Conservation (phyloP, 257 asterid species). For the Rauvolfia tetraphylla region DNA sequence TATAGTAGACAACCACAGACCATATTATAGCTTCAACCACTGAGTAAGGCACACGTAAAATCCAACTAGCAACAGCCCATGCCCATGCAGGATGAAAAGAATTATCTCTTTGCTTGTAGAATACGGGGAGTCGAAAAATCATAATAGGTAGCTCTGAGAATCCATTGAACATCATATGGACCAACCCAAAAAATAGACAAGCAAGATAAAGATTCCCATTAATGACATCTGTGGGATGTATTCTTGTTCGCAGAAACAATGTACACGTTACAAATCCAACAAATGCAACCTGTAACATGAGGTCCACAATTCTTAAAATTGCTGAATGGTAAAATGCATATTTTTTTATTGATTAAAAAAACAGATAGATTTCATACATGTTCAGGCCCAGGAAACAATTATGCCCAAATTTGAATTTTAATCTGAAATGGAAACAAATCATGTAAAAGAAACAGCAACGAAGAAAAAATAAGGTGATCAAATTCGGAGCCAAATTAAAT, state of each 20-base stretch:
- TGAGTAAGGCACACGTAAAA: conserved; percentile 82
- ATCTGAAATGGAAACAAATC: background rate
- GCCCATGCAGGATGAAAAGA: conserved; percentile 90
- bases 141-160: conserved; percentile 77
- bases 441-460: background rate
- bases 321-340: background rate
- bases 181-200: conserved; percentile 67
- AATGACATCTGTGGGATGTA: conserved; percentile 60
- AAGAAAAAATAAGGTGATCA: background rate
- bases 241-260: conserved; percentile 66
- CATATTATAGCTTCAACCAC: conserved; percentile 69
- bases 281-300: conserved; percentile 69
- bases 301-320: background rate
- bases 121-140: conserved; percentile 87
- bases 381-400: background rate
- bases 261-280: conserved; percentile 77
- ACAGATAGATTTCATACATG: no score
- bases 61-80: conserved; percentile 71
- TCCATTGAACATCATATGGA: conserved; percentile 95
- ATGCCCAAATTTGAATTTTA: background rate
- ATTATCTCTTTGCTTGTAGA: conserved; percentile 89
- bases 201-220: conserved; percentile 67
- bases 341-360: background rate
- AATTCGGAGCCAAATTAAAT: background rate
- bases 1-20: conserved; percentile 68